These are phyloP conservation scores for Lentinula aciculospora DNA, from an alignment of 768 basidiomycete species.

Conservation along the genomic window DNA sequence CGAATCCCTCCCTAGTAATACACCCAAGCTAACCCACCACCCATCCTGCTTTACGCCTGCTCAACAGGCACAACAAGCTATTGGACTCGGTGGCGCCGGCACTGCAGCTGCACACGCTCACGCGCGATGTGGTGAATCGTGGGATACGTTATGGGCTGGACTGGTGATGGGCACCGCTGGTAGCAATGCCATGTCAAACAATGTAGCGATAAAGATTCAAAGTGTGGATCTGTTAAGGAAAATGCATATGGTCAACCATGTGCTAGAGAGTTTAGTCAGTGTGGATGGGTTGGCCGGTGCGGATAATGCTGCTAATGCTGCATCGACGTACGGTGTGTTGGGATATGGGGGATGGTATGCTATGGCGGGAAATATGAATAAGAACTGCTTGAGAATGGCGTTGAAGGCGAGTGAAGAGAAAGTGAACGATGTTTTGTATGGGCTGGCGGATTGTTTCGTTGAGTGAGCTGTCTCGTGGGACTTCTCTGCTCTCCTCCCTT, in stretches of 20 bases:
- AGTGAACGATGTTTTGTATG: constrained; percentile 31
- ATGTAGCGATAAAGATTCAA: constrained; percentile 30
- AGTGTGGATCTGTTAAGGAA: constrained; percentile 39
- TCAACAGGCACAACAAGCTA: constrained; percentile 9
- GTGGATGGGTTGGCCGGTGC: constrained; percentile 19
- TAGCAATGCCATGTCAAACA: constrained; percentile 9
- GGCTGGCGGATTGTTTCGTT: constrained; percentile 6
- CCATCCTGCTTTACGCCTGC: constrained; percentile 33
- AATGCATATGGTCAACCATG: constrained; percentile 42
- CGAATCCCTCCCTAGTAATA: constrained; percentile 34
- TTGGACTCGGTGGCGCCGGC: constrained; percentile 1
- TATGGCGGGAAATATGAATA: constrained; percentile 30
- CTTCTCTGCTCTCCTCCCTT: not conserved
- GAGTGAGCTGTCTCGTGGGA: not conserved
- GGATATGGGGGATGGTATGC: constrained; percentile 20
- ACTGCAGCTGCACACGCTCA: constrained; percentile 2
- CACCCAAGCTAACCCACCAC: constrained; percentile 38
- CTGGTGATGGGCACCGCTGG: constrained; percentile 4
- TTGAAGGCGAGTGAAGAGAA: constrained; percentile 35
- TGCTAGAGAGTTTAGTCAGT: constrained; percentile 38
- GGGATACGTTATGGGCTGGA: constrained; percentile 35
- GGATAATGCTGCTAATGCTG: not conserved
- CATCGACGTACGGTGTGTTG: not conserved
- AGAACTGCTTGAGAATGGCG: constrained; percentile 38
- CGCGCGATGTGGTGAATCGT: constrained; percentile 33